Base-by-base conservation (phyloP, 1,284 basidiomycete species). In the Golubevia pallescens region DNA sequence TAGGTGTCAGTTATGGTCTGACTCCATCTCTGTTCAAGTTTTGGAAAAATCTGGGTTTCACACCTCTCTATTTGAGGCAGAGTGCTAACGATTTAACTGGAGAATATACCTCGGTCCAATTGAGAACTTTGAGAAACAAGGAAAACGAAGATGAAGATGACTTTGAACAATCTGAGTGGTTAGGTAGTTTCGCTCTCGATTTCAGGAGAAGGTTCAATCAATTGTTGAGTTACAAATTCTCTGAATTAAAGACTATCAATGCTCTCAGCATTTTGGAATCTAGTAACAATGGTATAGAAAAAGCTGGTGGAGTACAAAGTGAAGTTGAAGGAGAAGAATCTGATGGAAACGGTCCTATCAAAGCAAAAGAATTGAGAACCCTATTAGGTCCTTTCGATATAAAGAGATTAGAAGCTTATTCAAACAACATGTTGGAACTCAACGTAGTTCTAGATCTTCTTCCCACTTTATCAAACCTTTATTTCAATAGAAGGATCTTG, bases 1-100 rank as follows among this genome's bases (percentile, higher is more conserved):
- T 99, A 4, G 96, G 97, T 57, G 96, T 98, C 0, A 96, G 94
- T 28, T 99, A 97, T 84, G 97, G 97, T 8, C 88, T 99, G 58
- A 98, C 96, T 0, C 90, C 93, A 1, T 91, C 91, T 75, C 88
- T 99, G 0, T 89, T 99, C 62, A 89, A 93, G 89, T 99, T 99
- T 88, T 99, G 97, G 97, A 98, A 97, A 87, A 90, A 93, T 51
- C 91, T 91, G 0, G 94, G 94, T 14, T 99, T 93, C 85, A 89
- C 93, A 0, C 97, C 97, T 0, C 88, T 99, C 19, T 99, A 98
- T 83, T 87, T 98, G 23, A 91, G 95, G 53, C 97, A 99, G 86
- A 95, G 94, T 21, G 89, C 92, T 72, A 97, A 95, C 85, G 94
- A 97, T 74, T 88, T 98, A 38, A 99, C 97, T 0, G 97, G 97